These are phyloP conservation scores for Cokeromyces recurvatus DNA, from an alignment of 371 early-diverging fungal species.

Conservation along the genomic window DNA sequence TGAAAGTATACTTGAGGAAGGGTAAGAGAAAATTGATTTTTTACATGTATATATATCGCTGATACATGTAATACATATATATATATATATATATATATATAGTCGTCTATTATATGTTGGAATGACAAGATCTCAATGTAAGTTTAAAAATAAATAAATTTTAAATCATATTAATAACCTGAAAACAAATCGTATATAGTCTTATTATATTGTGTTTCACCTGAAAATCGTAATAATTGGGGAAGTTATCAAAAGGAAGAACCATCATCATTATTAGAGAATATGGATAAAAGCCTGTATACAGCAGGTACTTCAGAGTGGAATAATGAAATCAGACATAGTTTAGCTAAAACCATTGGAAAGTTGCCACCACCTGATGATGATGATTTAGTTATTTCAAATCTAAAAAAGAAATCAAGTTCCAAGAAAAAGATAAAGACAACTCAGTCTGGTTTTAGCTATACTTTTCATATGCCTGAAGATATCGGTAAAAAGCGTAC, in stretches of 20 bases:
- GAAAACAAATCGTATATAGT: not conserved
- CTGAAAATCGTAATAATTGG: slow-evolving; percentile 1
- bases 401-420: no score
- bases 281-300: not conserved
- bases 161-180: not conserved
- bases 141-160: no score
- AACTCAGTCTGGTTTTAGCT: no score
- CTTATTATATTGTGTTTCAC: slow-evolving; percentile 10
- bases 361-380: slow-evolving; percentile 2
- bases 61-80: slow-evolving; percentile 16
- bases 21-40: slow-evolving; percentile 6
- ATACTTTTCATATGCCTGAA: no score
- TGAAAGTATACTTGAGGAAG: slow-evolving; percentile 31
- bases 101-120: slow-evolving; percentile 50
- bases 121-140: slow-evolving; percentile 44
- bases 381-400: slow-evolving; percentile 1
- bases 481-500: no score
- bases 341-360: slow-evolving; percentile 5
- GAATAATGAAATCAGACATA: slow-evolving; percentile 1
- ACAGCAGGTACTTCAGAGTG: not conserved
- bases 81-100: slow-evolving; percentile 2
- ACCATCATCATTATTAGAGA: not conserved
- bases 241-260: not conserved
- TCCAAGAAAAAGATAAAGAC: no score
- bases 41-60: not conserved